Conservation (phyloP, 306 rosid genomes). For the Vigna angularis region DNA sequence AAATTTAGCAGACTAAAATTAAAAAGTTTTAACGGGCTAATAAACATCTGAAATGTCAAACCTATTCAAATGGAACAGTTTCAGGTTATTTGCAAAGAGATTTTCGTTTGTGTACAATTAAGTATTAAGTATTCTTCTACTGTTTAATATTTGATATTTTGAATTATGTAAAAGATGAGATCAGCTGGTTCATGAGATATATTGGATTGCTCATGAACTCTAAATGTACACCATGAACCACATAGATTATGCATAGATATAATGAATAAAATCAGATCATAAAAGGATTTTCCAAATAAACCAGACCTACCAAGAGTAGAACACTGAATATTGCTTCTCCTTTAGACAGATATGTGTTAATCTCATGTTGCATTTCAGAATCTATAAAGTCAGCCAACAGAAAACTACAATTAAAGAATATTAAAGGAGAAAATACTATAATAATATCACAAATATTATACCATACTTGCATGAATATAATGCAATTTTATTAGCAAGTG, state of each 20-base stretch:
- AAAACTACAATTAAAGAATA: constrained; percentile 33
- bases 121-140: not conserved
- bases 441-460: constrained; percentile 19
- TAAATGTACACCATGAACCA: constrained; percentile 19
- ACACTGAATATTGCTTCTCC: constrained; percentile 57
- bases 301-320: constrained; percentile 53
- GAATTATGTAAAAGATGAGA: not conserved
- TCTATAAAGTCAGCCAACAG: constrained; percentile 45
- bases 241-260: constrained; percentile 10
- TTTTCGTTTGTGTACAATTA: not conserved
- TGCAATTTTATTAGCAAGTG: not conserved
- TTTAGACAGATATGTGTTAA: constrained; percentile 54
- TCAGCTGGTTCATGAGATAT: constrained; percentile 10
- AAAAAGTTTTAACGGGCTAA: not conserved
- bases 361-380: constrained; percentile 56
- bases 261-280: constrained; percentile 1
- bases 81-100: not conserved
- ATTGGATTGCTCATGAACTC: not conserved
- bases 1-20: not conserved
- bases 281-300: constrained; percentile 31
- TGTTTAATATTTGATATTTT: constrained; percentile 1
- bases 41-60: not conserved
- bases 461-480: not conserved
- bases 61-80: not conserved
- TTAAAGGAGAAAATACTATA: constrained; percentile 2